Evolutionary conservation across 768 basidiomycete species (phyloP).

Genomic region (Trametes maxima): DNA sequence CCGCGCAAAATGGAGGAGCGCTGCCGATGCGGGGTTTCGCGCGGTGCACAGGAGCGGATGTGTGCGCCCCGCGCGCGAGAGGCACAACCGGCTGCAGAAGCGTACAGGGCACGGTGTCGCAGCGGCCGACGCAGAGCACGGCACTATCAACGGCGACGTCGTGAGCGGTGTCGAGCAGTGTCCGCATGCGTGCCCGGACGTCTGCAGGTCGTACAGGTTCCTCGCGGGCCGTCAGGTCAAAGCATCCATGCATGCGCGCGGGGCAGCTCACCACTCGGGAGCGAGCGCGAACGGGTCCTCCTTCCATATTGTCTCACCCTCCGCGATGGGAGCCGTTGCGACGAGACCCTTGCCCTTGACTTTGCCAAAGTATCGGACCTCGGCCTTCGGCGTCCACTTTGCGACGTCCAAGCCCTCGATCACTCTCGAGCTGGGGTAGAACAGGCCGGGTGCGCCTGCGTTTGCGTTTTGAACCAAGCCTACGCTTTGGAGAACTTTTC

Average conservation of each 20-base stretch:
- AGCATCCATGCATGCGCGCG: neutral
- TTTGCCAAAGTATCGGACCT: conserved; percentile 66
- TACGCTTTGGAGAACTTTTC: conserved; percentile 67
- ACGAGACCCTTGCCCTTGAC: conserved; percentile 85
- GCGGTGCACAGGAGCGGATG: conserved; percentile 76
- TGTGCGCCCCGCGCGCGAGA: conserved; percentile 58
- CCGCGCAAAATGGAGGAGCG: conserved; percentile 62
- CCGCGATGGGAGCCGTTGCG: conserved; percentile 62
- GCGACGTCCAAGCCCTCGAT: conserved; percentile 63
- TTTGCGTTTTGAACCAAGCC: conserved; percentile 45
- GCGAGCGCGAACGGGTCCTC: conserved; percentile 82
- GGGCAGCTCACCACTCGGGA: conserved; percentile 67
- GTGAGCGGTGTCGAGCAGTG: conserved; percentile 72
- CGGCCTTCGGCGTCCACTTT: conserved; percentile 64
- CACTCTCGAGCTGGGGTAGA: conserved; percentile 64
- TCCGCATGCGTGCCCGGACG: conserved; percentile 60
- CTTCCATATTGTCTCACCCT: conserved; percentile 81
- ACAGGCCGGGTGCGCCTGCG: conserved; percentile 15
- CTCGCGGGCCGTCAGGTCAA: conserved; percentile 40
- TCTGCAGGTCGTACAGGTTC: conserved; percentile 77
- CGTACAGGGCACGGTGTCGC: conserved; percentile 53
- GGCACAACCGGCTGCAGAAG: conserved; percentile 84
- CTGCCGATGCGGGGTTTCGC: conserved; percentile 69
- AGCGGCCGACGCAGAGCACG: conserved; percentile 48
- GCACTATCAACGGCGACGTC: conserved; percentile 45